Evolutionary conservation across 768 basidiomycete species (phyloP).

Genomic region (Lactarius evosmus): DNA sequence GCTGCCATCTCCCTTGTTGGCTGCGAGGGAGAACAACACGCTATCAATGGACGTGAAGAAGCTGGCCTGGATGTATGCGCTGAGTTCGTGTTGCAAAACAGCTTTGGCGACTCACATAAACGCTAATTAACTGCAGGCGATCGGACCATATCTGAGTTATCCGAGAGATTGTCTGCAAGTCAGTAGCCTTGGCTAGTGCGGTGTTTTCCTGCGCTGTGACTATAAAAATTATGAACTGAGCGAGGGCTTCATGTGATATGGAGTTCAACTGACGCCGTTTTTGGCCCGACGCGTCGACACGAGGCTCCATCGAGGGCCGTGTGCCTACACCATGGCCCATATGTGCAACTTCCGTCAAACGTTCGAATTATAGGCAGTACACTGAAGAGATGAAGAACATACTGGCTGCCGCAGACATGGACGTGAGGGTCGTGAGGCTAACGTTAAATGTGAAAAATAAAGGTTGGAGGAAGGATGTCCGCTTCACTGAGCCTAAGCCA

Average conservation of each 20-base stretch:
- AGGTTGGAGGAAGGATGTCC: not conserved
- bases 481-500: too few species aligned
- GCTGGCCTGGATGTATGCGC: slow-evolving; percentile 15
- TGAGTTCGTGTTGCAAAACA: not conserved
- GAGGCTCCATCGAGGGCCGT: not conserved
- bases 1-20: not conserved
- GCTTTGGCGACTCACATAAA: slow-evolving; percentile 15
- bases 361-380: not conserved
- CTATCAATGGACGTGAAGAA: slow-evolving; percentile 26
- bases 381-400: not conserved
- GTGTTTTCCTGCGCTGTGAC: slow-evolving; percentile 8
- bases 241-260: not conserved
- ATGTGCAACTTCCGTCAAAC: not conserved
- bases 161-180: slow-evolving; percentile 16
- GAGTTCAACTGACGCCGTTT: slow-evolving; percentile 1
- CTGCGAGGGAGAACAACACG: slow-evolving; percentile 22
- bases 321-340: too few species aligned
- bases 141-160: slow-evolving; percentile 24
- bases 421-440: not conserved
- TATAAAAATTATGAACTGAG: not conserved
- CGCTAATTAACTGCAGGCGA: slow-evolving; percentile 19
- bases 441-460: not conserved
- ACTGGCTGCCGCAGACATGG: not conserved
- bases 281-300: not conserved
- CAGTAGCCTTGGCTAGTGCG: slow-evolving; percentile 9